A percentile compares a stretch with the other conserved stretches of the same genome.
phyloP scores from a whole-genome alignment of 2,329 filamentous ascomycete genomes.

The Dactylellina cionopaga region DNA sequence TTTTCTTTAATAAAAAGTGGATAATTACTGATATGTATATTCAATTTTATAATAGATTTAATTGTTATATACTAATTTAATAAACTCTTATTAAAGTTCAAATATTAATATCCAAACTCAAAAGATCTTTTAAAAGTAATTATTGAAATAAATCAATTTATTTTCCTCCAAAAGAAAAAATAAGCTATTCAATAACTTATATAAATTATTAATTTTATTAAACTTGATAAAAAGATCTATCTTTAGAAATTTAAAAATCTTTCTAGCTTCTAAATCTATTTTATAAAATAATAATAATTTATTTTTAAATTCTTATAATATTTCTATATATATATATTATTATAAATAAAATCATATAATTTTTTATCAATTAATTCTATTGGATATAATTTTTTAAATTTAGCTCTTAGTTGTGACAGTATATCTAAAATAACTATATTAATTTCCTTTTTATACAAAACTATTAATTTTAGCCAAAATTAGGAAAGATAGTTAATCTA shows the following conservation, averaged over 20 bases:
- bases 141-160: not conserved
- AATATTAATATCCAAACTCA: not conserved
- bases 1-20: not conserved
- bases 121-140: conserved; percentile 5
- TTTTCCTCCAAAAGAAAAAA: not conserved
- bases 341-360: too few species aligned
- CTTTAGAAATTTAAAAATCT: not conserved
- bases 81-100: not conserved
- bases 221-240: too few species aligned
- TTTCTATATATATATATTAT: not conserved
- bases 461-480: conserved; percentile 7
- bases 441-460: not conserved
- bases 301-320: not conserved
- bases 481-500: conserved; percentile 3
- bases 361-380: not conserved
- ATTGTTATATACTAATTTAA: not conserved
- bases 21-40: not conserved
- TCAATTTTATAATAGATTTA: not conserved
- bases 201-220: not conserved
- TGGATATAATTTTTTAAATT: not conserved
- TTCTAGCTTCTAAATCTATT: not conserved
- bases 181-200: not conserved
- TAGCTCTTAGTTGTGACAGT: not conserved
- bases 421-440: conserved; percentile 5
- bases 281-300: not conserved